phyloP scores from a whole-genome alignment of 805 yeast species.

The Candida insectalens region DNA sequence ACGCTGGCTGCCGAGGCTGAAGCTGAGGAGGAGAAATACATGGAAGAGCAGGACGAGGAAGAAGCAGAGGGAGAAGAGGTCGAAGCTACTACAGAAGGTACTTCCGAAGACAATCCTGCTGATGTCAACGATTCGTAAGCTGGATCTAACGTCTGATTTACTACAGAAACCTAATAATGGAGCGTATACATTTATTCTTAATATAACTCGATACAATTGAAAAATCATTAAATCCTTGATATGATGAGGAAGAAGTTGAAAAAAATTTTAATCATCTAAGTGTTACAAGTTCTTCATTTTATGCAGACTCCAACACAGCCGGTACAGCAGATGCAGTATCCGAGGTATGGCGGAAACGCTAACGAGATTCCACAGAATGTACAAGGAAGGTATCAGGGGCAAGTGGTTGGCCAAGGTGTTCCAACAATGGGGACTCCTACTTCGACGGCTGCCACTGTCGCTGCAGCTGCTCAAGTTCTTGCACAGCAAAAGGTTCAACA shows the following conservation, averaged over 20 bases:
- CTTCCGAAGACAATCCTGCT: not conserved
- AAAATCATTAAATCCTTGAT: too few species aligned
- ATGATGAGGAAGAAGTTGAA: too few species aligned
- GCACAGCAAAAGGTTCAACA: constrained; percentile 7
- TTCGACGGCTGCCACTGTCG: constrained; percentile 12
- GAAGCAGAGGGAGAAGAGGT: not conserved
- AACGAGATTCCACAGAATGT: not conserved
- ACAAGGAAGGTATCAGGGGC: constrained; percentile 3
- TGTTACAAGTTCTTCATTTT: too few species aligned
- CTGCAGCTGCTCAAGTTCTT: constrained; percentile 14
- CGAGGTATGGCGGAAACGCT: not conserved
- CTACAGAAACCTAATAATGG: constrained; percentile 5
- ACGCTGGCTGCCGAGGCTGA: too few species aligned
- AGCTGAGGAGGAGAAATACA: not conserved
- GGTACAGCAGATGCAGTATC: constrained; percentile 10
- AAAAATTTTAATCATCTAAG: too few species aligned
- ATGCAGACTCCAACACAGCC: too few species aligned
- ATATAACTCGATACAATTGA: too few species aligned
- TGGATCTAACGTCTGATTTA: not conserved
- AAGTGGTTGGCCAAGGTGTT: not conserved
- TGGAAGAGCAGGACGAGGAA: not conserved
- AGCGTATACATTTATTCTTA: too few species aligned
- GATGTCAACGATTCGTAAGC: not conserved
- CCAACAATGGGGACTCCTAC: constrained; percentile 5
- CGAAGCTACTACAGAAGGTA: too few species aligned